Base-by-base conservation (phyloP, 441 rosid genomes). In the Bocquillonia castaneifolia region DNA sequence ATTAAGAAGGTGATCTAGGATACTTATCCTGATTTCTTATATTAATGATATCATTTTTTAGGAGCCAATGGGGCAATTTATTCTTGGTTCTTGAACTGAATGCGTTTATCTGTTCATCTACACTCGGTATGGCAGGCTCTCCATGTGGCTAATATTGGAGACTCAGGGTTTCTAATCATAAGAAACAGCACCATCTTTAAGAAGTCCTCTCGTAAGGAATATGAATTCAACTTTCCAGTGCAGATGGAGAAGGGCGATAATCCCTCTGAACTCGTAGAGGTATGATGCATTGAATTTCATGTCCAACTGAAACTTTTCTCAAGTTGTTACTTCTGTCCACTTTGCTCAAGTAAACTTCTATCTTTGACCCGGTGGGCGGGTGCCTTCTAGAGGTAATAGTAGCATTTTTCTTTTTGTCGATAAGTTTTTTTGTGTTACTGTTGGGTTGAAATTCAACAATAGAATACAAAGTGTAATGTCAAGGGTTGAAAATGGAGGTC, bases 141-240 rank as follows among this genome's bases (percentile, higher is more conserved):
- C 63, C 82, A 68, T 62, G 83, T 82, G 72, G 96, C 88, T 64
- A 85, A 81, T 80, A 79, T 90, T 31, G 95, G 96, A 75, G 90
- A 92, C 79, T 83, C 98, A 0, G 90, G 91, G 74, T 85, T 90
- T 81, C 62, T 90, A 54, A 64, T 92, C 66, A 67, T 92, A 59
- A 86, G 98, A 76, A 76, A 83, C 32, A 83, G 86, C 13, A 31
- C 54, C 61, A 68, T 88, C 59, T 72, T 79, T 56, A 79, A 79
- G 71, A 90, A 78, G 59, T 90, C 98, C 31, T 76, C 82, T 72
- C 86, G 87, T 20, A 82, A 82, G 86, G 71, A 80, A 62, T 88
- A 86, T 63, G 92, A 86, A 72, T 90, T 92, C 77, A 72, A 74
- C 78, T 86, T 88, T 76, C 92, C 96, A 1, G 29, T 88, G 68